Evolutionary conservation across 2,329 filamentous ascomycete species (phyloP), one percentile per base, ranked within the genome.

Genomic region (Ceratocystis eucalypticola): DNA sequence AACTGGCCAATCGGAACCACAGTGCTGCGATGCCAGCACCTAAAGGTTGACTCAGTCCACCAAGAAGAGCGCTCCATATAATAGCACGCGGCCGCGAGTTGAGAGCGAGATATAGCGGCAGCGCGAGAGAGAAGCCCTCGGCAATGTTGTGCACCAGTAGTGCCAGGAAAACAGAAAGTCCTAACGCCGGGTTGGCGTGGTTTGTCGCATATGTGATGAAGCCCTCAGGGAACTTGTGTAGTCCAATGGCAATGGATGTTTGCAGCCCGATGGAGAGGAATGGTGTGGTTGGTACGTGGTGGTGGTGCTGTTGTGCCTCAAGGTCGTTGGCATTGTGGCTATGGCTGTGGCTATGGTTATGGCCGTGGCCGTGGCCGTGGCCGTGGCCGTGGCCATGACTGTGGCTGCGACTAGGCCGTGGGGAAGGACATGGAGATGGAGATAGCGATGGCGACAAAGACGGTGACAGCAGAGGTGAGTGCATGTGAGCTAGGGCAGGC

Each of bases 101-200:
- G 41, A 96, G 83, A 1, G 94, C 94, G 72, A 99, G 88, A 75
- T 96, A 99, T 0, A 99, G 80, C 0, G 94, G 94, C 0, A 99
- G 78, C 0, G 91, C 91, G 82, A 99, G 88, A 69, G 92, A 90
- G 74, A 97, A 97, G 1, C 94, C 94, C 77, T 99, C 94, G 33
- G 91, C 92, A 72, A 99, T 96, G 77, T 97, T 99, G 80, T 99
- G 94, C 68, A 99, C 93, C 73, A 96, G 96, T 6, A 99, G 82
- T 0, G 94, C 93, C 75, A 97, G 84, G 77, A 99, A 99, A 65
- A 99, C 91, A 64, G 89, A 88, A 75, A 96, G 85, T 22, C 94
- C 94, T 0, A 99, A 84, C 0, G 83, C 80, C 0, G 94, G 92
- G 74, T 92, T 97, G 12, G 91, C 93, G 74, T 99, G 94, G 75